phyloP scores from a whole-genome alignment of 768 basidiomycete species.

The Lentinula detonsa region DNA sequence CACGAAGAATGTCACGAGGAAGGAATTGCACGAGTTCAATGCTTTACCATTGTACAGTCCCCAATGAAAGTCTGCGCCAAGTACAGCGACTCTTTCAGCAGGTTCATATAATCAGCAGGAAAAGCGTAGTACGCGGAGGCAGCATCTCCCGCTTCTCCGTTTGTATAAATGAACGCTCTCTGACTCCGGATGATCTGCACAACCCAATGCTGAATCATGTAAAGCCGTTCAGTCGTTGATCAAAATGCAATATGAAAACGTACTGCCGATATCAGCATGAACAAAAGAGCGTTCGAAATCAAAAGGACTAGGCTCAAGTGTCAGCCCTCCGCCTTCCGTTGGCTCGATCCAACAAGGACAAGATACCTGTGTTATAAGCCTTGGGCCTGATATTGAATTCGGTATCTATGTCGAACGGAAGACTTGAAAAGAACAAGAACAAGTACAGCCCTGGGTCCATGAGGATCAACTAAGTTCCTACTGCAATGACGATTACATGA shows the following conservation, averaged over 20 bases:
- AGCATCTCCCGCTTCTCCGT: neutral
- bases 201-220: conserved; percentile 1
- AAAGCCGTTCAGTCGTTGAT: neutral
- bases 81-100: conserved; percentile 2
- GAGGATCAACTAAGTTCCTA: neutral
- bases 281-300: neutral
- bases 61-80: conserved; percentile 1
- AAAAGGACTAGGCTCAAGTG: neutral
- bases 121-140: neutral
- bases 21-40: neutral
- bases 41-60: conserved; percentile 1
- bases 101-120: neutral
- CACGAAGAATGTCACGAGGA: neutral
- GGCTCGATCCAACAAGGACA: neutral
- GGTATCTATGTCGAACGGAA: neutral
- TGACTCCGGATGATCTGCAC: conserved; percentile 1
- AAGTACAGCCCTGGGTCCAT: neutral
- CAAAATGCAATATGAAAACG: neutral
- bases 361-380: neutral
- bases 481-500: neutral
- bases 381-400: neutral
- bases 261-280: neutral
- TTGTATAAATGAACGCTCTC: neutral
- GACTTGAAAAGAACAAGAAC: neutral
- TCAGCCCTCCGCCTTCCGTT: neutral